Evolutionary conservation across 768 basidiomycete genomes (phyloP), one percentile per base, ranked within the genome.

Genomic region (Dacryopinax primogenitus): DNA sequence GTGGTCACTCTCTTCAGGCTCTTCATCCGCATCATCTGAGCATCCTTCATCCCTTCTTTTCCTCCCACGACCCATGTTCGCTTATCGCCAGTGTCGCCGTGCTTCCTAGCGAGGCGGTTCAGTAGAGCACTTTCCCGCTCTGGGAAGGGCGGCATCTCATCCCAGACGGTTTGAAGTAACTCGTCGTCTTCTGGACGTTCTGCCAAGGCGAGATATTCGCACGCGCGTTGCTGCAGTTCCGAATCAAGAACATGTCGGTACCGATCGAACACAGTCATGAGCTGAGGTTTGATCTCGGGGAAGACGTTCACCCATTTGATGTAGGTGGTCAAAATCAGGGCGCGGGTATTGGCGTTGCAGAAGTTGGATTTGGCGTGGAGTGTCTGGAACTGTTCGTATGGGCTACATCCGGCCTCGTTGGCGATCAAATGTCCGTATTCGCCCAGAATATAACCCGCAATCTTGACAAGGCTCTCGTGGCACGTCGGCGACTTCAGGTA

Each of bases 221-320:
- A 98, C 44, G 96, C 96, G 64, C 96, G 87, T 74, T 99, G 96
- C 74, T 99, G 96, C 1, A 99, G 80, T 72, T 99, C 96, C 18
- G 93, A 86, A 75, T 99, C 96, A 15, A 99, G 84, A 47, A 97
- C 91, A 71, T 95, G 92, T n/a, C 92, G 86, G 73, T 96, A 98
- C 16, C 93, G 90, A 70, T 97, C 93, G 70, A 99, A 96, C 70
- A 98, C 92, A 74, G 87, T 89, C 73, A 97, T 71, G 32, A 99
- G 83, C 69, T 97, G 93, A 6, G 86, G 82, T 71, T 94, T 96
- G 77, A 99, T 96, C 75, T 99, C 96, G 21, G 96, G 96, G 76
- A 98, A 99, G 65, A 99, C 90, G 73, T 99, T 99, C 68, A 96
- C 92, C 95, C 95, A 98, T 82, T 99, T 99, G 78, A 97, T 87